These are phyloP conservation scores for Euryodendron excelsum DNA, from an alignment of 148 eudicot species.

Conservation along the genomic window DNA sequence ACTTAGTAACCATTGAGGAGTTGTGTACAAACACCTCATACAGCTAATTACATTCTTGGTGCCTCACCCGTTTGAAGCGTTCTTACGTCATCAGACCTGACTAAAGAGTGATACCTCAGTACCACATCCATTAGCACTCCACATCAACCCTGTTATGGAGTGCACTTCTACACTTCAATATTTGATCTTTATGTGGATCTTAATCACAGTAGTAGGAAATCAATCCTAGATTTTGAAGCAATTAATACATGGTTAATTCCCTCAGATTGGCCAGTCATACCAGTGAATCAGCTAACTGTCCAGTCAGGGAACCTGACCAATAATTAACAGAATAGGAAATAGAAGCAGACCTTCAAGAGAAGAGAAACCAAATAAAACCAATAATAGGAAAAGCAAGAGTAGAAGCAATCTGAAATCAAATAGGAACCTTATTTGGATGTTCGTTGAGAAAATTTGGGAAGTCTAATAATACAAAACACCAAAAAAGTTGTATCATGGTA, in stretches of 20 bases:
- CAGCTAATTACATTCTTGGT: no score
- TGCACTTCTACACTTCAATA: not conserved
- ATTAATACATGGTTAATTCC: not conserved
- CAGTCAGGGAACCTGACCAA: not conserved
- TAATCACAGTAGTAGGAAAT: not conserved
- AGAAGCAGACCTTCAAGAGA: not conserved
- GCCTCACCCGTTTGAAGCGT: not conserved
- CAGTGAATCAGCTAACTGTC: not conserved
- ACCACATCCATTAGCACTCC: not conserved
- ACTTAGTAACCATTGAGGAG: not conserved
- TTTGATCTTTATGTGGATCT: not conserved
- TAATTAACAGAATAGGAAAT: not conserved
- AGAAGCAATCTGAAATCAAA: no score
- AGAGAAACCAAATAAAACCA: not conserved
- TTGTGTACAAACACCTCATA: not conserved
- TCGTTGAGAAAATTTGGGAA: no score
- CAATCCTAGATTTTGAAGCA: not conserved
- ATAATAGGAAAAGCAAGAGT: no score
- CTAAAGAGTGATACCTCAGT: not conserved
- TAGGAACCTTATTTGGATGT: no score
- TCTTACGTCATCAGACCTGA: not conserved
- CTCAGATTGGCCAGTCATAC: not conserved
- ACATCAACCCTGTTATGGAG: not conserved
- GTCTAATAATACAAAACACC: no score
- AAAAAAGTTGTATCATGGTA: no score